Conservation (phyloP, 768 basidiomycete genomes). For the Leccinum boreale region DNA sequence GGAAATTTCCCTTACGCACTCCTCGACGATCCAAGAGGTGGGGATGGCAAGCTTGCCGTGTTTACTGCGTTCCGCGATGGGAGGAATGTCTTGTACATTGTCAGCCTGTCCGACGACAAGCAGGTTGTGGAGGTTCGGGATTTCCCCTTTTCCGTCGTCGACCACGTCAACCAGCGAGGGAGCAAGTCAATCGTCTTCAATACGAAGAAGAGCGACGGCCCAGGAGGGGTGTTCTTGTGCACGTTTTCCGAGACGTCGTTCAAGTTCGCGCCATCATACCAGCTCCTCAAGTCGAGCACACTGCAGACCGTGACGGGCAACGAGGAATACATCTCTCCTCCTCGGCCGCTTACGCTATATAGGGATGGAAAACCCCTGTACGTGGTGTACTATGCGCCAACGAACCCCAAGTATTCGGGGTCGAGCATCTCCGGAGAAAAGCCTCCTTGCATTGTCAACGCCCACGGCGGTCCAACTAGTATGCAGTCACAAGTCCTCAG, state of each 20-base stretch:
- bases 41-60: conserved; percentile 20
- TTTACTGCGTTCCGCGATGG: conserved; percentile 35
- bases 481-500: conserved; percentile 44
- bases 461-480: conserved; percentile 73
- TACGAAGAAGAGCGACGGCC: conserved; percentile 31
- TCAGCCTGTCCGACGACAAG: conserved; percentile 26
- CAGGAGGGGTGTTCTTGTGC: conserved; percentile 30
- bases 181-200: conserved; percentile 31
- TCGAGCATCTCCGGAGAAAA: conserved; percentile 46
- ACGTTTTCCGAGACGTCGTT: conserved; percentile 20
- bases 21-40: conserved; percentile 32
- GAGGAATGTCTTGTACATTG: conserved; percentile 33
- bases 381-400: conserved; percentile 65
- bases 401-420: conserved; percentile 57
- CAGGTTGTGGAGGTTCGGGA: conserved; percentile 22
- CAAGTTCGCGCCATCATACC: conserved; percentile 19
- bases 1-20: conserved; percentile 46
- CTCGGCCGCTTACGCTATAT: conserved; percentile 44
- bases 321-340: conserved; percentile 41
- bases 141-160: conserved; percentile 34
- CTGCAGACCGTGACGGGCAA: conserved; percentile 8
- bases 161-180: conserved; percentile 23
- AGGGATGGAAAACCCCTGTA: conserved; percentile 44
- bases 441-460: conserved; percentile 63
- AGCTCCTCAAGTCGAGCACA: conserved; percentile 25